Conservation (phyloP, 352 stramenopile genomes). For the Phytophthora chlamydospora region DNA sequence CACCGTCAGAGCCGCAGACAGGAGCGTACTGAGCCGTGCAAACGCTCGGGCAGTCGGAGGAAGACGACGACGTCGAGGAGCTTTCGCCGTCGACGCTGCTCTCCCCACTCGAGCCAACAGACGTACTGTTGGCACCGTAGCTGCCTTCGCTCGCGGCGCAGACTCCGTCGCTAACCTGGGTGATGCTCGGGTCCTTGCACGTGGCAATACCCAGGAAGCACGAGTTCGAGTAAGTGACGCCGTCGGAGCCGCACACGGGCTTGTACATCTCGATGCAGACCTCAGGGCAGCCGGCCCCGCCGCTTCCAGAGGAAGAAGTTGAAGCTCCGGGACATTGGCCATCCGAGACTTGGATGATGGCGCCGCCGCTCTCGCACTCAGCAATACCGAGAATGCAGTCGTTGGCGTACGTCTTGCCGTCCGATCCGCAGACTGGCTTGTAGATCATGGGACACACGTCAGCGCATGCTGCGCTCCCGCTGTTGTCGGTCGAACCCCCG, state of each 20-base stretch:
- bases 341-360: slow-evolving; percentile 27
- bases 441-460: slow-evolving; percentile 41
- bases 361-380: slow-evolving; percentile 29
- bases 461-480: slow-evolving; percentile 1
- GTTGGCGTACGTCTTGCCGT: slow-evolving; percentile 60
- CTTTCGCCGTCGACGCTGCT: slow-evolving; percentile 1
- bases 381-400: slow-evolving; percentile 41
- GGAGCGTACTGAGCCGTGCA: slow-evolving; percentile 26
- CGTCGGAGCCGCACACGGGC: slow-evolving; percentile 18
- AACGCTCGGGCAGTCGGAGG: slow-evolving; percentile 26
- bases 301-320: slow-evolving; percentile 8
- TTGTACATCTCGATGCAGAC: slow-evolving; percentile 20
- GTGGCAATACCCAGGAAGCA: slow-evolving; percentile 30
- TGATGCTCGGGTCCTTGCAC: slow-evolving; percentile 38
- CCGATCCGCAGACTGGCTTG: slow-evolving; percentile 57
- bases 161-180: slow-evolving; percentile 36
- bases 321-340: slow-evolving; percentile 21
- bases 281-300: slow-evolving; percentile 1
- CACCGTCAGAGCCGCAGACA: slow-evolving; percentile 39
- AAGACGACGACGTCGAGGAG: neutral
- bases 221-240: slow-evolving; percentile 20
- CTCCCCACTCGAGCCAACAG: neutral
- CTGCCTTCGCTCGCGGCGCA: slow-evolving; percentile 18
- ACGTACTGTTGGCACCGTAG: neutral
- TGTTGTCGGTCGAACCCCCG: slow-evolving; percentile 2